phyloP scores from a whole-genome alignment of 805 yeast species.

The Wickerhamiella allomyrinae region DNA sequence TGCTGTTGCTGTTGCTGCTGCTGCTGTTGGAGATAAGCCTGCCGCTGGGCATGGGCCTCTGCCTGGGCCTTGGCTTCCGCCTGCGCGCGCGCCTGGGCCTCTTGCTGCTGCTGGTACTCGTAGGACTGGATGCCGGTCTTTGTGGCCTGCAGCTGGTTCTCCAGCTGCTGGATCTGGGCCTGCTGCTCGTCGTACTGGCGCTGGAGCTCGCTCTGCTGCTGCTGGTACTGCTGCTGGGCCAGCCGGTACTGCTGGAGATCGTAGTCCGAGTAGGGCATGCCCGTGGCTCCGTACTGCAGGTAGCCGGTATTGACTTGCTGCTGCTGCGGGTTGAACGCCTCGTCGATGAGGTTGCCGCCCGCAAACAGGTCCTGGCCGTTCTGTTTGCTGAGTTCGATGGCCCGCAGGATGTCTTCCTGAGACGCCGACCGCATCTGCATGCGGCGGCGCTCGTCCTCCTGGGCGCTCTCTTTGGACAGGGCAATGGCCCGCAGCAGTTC shows the following conservation, averaged over 20 bases:
- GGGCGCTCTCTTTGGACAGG: conserved; percentile 66
- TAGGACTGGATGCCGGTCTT: conserved; percentile 28
- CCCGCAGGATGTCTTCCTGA: conserved; percentile 53
- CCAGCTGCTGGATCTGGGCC: conserved; percentile 20
- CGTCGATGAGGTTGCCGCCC: conserved; percentile 6
- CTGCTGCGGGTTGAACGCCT: conserved; percentile 11
- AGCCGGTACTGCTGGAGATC: conserved; percentile 18
- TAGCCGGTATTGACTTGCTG: conserved; percentile 22
- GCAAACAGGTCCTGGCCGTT: conserved; percentile 28
- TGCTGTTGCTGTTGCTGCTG: conserved; percentile 16
- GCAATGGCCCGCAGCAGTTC: conserved; percentile 72
- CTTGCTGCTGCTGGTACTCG: conserved; percentile 15
- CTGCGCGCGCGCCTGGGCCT: conserved; percentile 25
- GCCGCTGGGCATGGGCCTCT: conserved; percentile 11
- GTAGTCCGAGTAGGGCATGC: conserved; percentile 3
- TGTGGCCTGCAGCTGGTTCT: conserved; percentile 21
- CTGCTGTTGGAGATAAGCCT: conserved; percentile 20
- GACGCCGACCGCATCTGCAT: conserved; percentile 27
- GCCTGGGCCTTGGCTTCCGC: conserved; percentile 6
- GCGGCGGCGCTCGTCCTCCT: conserved; percentile 53
- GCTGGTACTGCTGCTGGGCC: conserved; percentile 22
- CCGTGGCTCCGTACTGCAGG: conserved; percentile 23
- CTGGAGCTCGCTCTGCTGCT: conserved; percentile 13
- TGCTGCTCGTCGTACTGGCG: conserved; percentile 19
- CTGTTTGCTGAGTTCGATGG: conserved; percentile 59